A percentile compares a stretch with the other conserved stretches of the same genome.
phyloP scores from a whole-genome alignment of 106 monocot genomes.

The Alisma plantagoaquatica region DNA sequence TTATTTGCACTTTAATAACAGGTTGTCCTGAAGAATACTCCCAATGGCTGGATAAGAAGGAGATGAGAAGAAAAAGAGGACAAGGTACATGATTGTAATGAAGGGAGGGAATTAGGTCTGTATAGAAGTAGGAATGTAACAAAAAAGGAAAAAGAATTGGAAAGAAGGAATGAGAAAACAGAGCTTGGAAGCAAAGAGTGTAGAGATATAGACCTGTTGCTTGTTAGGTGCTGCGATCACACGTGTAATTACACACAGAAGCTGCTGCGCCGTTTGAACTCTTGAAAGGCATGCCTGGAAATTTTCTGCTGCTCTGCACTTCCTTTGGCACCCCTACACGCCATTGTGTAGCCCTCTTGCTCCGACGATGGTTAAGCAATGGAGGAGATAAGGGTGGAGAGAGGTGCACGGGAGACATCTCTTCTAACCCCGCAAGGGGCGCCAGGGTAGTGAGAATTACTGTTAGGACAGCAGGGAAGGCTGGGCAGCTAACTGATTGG shows the following conservation, averaged over 20 bases:
- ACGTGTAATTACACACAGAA: neutral
- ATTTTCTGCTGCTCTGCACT: neutral
- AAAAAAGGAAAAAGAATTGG: neutral
- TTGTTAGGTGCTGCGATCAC: neutral
- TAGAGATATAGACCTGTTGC: neutral
- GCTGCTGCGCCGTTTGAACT: neutral
- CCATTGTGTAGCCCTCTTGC: neutral
- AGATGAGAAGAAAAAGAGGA: neutral
- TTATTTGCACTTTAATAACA: too few relatives aligned
- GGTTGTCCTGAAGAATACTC: too few relatives aligned
- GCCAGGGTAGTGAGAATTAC: too few relatives aligned
- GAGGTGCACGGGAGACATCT: too few relatives aligned
- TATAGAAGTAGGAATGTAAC: neutral
- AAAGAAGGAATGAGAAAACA: neutral
- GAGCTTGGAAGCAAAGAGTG: neutral
- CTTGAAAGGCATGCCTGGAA: neutral
- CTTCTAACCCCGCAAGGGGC: too few relatives aligned
- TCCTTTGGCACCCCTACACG: neutral
- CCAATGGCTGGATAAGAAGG: too few relatives aligned
- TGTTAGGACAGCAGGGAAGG: too few relatives aligned
- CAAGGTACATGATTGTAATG: neutral
- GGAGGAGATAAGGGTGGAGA: too few relatives aligned
- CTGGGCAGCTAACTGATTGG: too few relatives aligned
- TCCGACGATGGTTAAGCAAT: neutral
- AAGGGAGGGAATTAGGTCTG: neutral